phyloP scores from a whole-genome alignment of 495 filamentous ascomycete species.

The Xylaria curta region DNA sequence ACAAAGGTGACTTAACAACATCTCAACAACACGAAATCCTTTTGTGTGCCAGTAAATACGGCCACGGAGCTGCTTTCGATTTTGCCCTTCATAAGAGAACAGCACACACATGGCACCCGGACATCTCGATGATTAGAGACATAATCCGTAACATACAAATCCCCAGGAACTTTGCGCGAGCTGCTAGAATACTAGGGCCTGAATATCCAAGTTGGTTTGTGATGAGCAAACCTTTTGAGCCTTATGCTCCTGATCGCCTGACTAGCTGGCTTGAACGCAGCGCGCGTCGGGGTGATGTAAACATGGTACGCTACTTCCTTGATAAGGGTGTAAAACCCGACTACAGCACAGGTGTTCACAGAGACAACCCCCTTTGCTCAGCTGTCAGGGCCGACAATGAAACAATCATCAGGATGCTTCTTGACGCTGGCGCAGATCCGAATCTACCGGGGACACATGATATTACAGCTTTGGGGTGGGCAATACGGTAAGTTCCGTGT shows the following conservation, averaged over 20 bases:
- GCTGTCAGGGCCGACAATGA: background rate
- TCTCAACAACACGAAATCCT: background rate
- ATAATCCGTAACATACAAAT: background rate
- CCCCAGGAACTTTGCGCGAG: background rate
- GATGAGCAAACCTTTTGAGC: no score
- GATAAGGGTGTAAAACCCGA: background rate
- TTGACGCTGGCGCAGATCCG: slow-evolving; percentile 13
- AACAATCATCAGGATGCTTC: background rate
- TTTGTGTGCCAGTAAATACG: background rate
- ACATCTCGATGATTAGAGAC: background rate
- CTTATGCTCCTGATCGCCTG: background rate
- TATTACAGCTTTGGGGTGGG: background rate
- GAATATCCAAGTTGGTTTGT: no score
- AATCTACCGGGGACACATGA: background rate
- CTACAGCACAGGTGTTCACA: no score
- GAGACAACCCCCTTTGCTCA: background rate
- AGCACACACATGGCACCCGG: background rate
- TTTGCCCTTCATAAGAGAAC: background rate
- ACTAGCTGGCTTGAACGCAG: background rate
- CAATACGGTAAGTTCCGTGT: background rate
- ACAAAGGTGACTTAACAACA: background rate
- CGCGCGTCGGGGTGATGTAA: background rate
- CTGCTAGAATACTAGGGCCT: background rate
- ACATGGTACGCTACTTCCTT: slow-evolving; percentile 9
- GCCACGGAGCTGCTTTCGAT: background rate